Conservation (phyloP, 345 rosid species). For the Arabidopsis thaliana region DNA sequence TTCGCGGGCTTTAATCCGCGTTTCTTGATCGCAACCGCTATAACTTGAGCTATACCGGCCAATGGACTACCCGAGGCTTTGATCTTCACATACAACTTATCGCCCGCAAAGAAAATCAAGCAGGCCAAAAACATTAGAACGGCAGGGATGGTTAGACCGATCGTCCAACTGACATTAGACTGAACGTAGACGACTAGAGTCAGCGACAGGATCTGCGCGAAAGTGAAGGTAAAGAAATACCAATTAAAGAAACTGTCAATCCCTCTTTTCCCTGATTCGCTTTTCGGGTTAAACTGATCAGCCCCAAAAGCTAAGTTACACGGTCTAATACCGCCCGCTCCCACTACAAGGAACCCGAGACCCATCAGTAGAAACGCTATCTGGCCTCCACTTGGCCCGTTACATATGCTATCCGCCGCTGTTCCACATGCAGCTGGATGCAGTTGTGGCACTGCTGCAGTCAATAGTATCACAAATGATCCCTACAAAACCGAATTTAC, state of each 20-base stretch:
- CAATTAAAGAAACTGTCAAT: constrained; percentile 83
- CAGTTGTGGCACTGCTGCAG: constrained; percentile 61
- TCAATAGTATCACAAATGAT: constrained; percentile 57
- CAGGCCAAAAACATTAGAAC: constrained; percentile 67
- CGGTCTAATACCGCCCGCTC: constrained; percentile 83
- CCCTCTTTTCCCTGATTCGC: constrained; percentile 73
- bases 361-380: constrained; percentile 60
- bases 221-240: constrained; percentile 83
- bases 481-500: constrained; percentile 52
- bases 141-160: constrained; percentile 74
- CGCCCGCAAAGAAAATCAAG: constrained; percentile 58
- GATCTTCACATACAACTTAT: constrained; percentile 70
- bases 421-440: constrained; percentile 59
- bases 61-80: constrained; percentile 79
- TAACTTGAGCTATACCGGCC: constrained; percentile 63
- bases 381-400: constrained; percentile 65
- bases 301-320: constrained; percentile 82
- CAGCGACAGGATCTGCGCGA: constrained; percentile 70
- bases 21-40: constrained; percentile 61
- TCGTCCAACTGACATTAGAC: constrained; percentile 76
- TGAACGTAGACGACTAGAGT: constrained; percentile 75
- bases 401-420: constrained; percentile 41
- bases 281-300: constrained; percentile 76
- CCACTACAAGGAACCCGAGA: constrained; percentile 60
- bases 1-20: constrained; percentile 51